phyloP scores from a whole-genome alignment of 2,329 filamentous ascomycete genomes.

The Aspergillus japonicus region DNA sequence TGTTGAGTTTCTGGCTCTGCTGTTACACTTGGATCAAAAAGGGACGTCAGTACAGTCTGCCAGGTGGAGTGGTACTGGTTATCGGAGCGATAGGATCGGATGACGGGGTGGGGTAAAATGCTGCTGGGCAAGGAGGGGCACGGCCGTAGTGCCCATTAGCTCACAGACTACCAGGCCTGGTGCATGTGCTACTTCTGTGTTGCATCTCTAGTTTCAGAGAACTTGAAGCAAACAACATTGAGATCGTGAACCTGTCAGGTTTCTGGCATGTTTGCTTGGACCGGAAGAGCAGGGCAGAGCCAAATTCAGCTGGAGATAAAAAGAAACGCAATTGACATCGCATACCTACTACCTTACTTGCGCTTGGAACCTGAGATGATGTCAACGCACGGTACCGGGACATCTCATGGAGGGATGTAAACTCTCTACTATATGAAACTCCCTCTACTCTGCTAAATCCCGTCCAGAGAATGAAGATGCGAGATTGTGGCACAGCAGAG shows the following conservation, averaged over 20 bases:
- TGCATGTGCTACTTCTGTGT: too few species aligned
- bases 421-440: neutral
- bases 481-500: neutral
- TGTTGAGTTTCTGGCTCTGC: too few species aligned
- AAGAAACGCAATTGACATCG: neutral
- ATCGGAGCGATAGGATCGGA: neutral
- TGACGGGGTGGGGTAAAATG: neutral
- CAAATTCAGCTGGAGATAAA: neutral
- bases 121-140: neutral
- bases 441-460: neutral
- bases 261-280: too few species aligned
- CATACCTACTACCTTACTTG: too few species aligned
- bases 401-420: neutral
- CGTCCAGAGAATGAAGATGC: neutral
- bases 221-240: constrained; percentile 2
- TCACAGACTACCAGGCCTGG: neutral
- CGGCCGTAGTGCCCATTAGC: neutral
- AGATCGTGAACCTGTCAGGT: constrained; percentile 3
- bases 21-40: too few species aligned
- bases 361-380: neutral
- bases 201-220: neutral
- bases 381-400: neutral
- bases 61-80: too few species aligned
- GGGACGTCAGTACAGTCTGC: neutral
- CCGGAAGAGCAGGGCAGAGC: neutral